A percentile compares a stretch with the other conserved stretches of the same genome.
Conservation (phyloP, 768 basidiomycete species). For the Leccinum broughii region DNA sequence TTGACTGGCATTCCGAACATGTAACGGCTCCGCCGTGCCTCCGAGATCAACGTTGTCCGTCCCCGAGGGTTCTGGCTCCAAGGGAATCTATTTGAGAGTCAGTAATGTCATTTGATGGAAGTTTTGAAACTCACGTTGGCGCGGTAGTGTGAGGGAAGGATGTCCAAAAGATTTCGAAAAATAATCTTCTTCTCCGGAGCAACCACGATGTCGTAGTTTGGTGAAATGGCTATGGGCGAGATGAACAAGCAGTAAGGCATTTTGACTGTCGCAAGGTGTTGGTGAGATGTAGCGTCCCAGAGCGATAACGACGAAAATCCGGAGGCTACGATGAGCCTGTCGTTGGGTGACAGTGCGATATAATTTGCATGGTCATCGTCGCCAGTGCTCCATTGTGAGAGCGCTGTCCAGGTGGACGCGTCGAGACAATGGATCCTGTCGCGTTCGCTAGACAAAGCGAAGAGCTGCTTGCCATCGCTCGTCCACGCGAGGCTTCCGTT, state of each 20-base stretch:
- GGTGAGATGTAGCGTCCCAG: too few species aligned
- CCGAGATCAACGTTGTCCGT: neutral
- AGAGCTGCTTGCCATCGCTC: neutral
- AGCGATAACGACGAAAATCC: neutral
- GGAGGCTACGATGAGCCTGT: neutral
- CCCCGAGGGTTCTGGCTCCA: neutral
- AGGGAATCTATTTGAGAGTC: neutral
- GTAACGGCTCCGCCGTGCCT: neutral
- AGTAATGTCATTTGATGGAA: neutral
- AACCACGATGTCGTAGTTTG: too few species aligned
- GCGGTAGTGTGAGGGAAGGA: neutral
- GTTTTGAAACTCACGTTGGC: neutral
- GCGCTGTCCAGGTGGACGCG: neutral
- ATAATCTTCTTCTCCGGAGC: neutral
- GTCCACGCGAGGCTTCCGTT: neutral
- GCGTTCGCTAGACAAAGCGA: neutral
- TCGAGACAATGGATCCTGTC: neutral
- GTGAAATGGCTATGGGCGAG: too few species aligned
- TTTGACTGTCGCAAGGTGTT: too few species aligned
- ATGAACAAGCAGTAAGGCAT: too few species aligned
- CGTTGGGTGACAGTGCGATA: neutral
- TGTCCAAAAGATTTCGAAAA: neutral
- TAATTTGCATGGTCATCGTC: neutral
- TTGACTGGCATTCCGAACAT: neutral
- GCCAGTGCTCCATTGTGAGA: neutral